Evolutionary conservation across 1,139 yeast species (phyloP), one percentile per base, ranked within the genome.

Genomic region (Pichia sp.): DNA sequence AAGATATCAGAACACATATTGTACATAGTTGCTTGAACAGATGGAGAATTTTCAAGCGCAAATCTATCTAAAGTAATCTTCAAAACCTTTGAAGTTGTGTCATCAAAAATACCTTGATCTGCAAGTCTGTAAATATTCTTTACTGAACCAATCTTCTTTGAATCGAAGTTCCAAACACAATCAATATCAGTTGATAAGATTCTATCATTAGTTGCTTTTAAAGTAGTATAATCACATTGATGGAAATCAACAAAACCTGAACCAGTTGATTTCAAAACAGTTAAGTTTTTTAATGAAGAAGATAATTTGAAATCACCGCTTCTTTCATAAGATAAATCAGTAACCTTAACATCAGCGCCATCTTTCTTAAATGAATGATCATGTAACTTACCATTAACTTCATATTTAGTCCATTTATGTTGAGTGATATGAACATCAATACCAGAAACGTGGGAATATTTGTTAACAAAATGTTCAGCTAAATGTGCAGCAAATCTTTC

Each of bases 1-100:
- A 90, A 77, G 59, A 90, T 88, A 59, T 81, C 81, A 56, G 80
- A 76, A 42, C 88, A 77, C 93, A 90, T 90, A 75, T 89, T 87
- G 76, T 81, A 90, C 96, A 89, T 89, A 56, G 96, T 90, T 44
- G 96, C 96, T 73, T 90, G 97, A 48, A 90, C 97, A 19, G 95
- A 85, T 22, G 96, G 81, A 11, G 96, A 87, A 70, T 87, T 83
- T 70, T 90, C 96, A 51, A 76, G 70, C 28, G 96, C 96, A 70
- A 90, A 90, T 56, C 79, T 76, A 53, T 83, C 86, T 62, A 90
- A 76, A 3, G 96, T 89, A 60, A 80, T 76, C 50, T 74, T 74
- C 64, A 90, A 79, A 28, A 91, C 95, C 25, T 67, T 65, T 31
- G 74, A 67, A 67, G 77, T 87, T 30, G 87, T 77, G 13, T 66